Conservation (phyloP, 768 basidiomycete species). For the Lactarius sp. region DNA sequence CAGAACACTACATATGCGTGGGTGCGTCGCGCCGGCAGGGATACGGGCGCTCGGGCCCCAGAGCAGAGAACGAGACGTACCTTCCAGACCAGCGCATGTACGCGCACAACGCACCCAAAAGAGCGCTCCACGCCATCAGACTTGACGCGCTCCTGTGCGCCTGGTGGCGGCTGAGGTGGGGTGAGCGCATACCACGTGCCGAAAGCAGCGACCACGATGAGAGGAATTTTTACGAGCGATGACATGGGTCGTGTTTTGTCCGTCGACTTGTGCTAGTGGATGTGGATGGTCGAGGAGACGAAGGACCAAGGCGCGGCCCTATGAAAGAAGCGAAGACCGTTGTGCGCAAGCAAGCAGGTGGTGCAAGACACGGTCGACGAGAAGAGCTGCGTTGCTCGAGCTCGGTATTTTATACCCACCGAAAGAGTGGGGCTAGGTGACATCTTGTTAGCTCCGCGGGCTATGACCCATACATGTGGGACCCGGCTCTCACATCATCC, state of each 20-base stretch:
- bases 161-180: slow-evolving; percentile 22
- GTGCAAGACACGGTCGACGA: not conserved
- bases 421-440: not conserved
- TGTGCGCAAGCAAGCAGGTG: not conserved
- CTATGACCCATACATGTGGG: not conserved
- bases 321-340: not conserved
- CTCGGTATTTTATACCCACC: not conserved
- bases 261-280: not conserved
- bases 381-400: not conserved
- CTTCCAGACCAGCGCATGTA: slow-evolving; percentile 25
- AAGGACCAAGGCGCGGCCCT: not conserved
- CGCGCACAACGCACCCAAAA: slow-evolving; percentile 20
- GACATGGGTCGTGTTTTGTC: slow-evolving; percentile 12
- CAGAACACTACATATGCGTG: slow-evolving; percentile 8
- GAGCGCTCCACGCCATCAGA: slow-evolving; percentile 19
- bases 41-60: not conserved
- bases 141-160: slow-evolving; percentile 11
- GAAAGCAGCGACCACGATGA: not conserved
- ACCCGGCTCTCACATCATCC: no score
- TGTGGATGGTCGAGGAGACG: not conserved
- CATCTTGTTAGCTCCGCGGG: slow-evolving; percentile 11
- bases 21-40: not conserved
- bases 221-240: slow-evolving; percentile 10
- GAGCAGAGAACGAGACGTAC: not conserved
- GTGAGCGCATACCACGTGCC: slow-evolving; percentile 24